Percentiles rank a stretch among this genome's conserved stretches.
Conservation (phyloP, 495 filamentous ascomycete species). For the Talaromyces wortmannii region DNA sequence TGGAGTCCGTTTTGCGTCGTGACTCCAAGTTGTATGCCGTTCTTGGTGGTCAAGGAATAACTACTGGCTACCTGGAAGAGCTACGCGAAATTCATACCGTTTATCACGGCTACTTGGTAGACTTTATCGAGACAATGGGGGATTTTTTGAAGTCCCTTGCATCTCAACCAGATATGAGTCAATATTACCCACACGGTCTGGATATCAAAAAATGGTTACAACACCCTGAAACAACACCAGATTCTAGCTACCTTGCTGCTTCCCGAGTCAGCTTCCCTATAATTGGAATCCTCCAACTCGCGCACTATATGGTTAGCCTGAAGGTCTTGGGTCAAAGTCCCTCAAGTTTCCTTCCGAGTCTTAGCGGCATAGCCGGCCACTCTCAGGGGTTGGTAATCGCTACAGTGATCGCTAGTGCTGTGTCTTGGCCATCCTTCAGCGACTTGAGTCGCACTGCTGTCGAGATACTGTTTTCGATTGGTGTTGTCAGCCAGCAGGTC, state of each 20-base stretch:
- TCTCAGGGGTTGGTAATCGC: conserved; percentile 23
- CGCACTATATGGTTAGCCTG: conserved; percentile 28
- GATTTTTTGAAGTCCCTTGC: not conserved
- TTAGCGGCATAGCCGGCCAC: conserved; percentile 20
- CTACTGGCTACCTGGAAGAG: conserved; percentile 98
- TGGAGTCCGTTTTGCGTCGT: conserved; percentile 75
- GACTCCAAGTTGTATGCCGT: conserved; percentile 78
- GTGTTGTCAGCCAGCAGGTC: conserved; percentile 14
- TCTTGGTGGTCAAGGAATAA: conserved; percentile 96
- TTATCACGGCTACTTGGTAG: conserved; percentile 82
- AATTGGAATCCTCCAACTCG: conserved; percentile 89
- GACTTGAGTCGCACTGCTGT: not conserved
- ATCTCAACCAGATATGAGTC: conserved; percentile 79
- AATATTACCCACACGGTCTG: conserved; percentile 84
- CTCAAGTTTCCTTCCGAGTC: conserved; percentile 9
- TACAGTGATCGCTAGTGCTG: conserved; percentile 15
- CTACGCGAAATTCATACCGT: conserved; percentile 82
- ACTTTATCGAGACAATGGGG: conserved; percentile 49
- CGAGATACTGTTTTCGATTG: conserved; percentile 12
- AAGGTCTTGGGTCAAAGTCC: conserved; percentile 15
- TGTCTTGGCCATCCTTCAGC: conserved; percentile 22
- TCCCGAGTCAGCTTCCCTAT: conserved; percentile 94
- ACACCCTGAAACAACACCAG: conserved; percentile 77
- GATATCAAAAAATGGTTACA: conserved; percentile 90
- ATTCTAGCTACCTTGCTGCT: conserved; percentile 95